A percentile compares a stretch with the other conserved stretches of the same genome.
These are phyloP conservation scores for Erythrobasidium yunnanense DNA, from an alignment of 768 basidiomycete genomes.

Conservation along the genomic window DNA sequence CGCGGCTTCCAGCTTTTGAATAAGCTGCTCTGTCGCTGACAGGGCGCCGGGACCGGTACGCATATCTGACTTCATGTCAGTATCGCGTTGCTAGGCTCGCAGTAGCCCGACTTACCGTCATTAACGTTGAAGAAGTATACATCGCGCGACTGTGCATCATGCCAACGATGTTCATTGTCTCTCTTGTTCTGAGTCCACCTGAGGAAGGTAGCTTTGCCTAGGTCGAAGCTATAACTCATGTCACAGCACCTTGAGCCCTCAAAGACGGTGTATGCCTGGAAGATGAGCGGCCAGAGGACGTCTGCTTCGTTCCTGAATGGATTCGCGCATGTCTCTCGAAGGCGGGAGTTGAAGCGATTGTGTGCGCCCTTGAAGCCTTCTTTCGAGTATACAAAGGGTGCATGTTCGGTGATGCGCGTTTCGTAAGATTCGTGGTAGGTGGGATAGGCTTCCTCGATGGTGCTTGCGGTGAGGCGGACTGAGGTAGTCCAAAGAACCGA, in stretches of 20 bases:
- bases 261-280: slow-evolving; percentile 1
- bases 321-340: not conserved
- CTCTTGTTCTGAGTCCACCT: no score
- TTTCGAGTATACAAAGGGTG: slow-evolving; percentile 14
- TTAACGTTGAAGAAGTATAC: no score
- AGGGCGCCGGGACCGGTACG: no score
- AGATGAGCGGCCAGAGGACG: not conserved
- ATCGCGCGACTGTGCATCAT: no score
- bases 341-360: not conserved
- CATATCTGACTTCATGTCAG: no score
- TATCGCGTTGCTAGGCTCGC: no score
- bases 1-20: no score
- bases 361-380: slow-evolving; percentile 12
- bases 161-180: no score
- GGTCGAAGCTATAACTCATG: no score
- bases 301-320: not conserved
- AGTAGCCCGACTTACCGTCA: no score
- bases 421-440: not conserved
- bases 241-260: slow-evolving; percentile 10
- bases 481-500: not conserved
- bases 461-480: not conserved
- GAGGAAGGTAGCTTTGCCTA: no score
- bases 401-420: slow-evolving; percentile 6
- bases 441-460: slow-evolving; percentile 1
- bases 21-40: no score